phyloP scores from a whole-genome alignment of 306 rosid species.

The Fragaria ananassa region DNA sequence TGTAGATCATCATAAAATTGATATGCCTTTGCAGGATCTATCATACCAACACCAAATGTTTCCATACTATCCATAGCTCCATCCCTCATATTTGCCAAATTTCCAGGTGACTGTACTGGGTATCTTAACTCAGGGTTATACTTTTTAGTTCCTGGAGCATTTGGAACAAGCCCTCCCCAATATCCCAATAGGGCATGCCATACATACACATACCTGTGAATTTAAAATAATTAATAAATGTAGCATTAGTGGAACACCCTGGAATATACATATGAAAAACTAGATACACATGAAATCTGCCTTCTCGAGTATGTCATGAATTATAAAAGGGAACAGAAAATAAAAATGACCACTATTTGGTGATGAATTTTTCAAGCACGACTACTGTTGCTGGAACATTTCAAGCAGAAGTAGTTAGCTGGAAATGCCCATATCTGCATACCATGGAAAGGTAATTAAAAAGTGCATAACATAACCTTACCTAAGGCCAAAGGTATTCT shows the following conservation, averaged over 20 bases:
- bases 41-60: conserved; percentile 31
- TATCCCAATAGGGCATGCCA: conserved; percentile 46
- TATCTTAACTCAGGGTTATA: conserved; percentile 29
- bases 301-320: background rate
- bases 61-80: conserved; percentile 38
- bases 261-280: background rate
- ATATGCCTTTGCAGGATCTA: conserved; percentile 32
- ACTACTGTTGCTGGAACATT: background rate
- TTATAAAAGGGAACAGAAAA: background rate
- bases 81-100: conserved; percentile 40
- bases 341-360: background rate
- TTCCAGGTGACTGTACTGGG: conserved; percentile 41
- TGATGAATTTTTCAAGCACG: background rate
- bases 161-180: conserved; percentile 41
- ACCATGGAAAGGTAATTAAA: background rate
- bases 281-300: background rate
- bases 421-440: background rate
- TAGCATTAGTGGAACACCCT: conserved; percentile 6
- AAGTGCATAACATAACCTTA: conserved; percentile 13
- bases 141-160: conserved; percentile 33
- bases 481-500: conserved; percentile 33
- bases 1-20: conserved; percentile 42
- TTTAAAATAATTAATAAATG: background rate
- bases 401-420: background rate
- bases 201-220: conserved; percentile 38